phyloP scores from a whole-genome alignment of 2,329 filamentous ascomycete genomes.

The Tympanopsis confertula region DNA sequence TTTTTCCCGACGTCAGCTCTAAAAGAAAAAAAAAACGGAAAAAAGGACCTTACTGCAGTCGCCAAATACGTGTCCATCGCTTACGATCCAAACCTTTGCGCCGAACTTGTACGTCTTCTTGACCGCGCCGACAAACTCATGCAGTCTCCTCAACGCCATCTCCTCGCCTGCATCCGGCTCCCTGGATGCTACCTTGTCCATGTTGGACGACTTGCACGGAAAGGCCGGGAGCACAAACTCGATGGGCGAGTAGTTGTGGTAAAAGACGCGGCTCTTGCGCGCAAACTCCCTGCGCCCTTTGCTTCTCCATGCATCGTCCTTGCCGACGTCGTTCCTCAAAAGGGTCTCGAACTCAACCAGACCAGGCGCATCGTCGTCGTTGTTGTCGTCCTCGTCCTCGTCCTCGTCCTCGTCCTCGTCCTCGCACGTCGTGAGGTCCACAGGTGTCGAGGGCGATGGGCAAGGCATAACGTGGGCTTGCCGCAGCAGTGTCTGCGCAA shows the following conservation, averaged over 20 bases:
- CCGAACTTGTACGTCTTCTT: slow-evolving; percentile 17
- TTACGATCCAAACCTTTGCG: slow-evolving; percentile 21
- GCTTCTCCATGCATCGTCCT: slow-evolving; percentile 10
- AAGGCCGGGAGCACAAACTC: slow-evolving; percentile 23
- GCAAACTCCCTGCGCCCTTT: slow-evolving; percentile 10
- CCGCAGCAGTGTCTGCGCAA: too few relatives aligned
- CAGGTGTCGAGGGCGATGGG: too few relatives aligned
- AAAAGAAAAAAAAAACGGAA: not conserved
- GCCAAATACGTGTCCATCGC: slow-evolving; percentile 26
- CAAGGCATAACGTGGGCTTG: too few relatives aligned
- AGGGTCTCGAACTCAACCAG: too few relatives aligned
- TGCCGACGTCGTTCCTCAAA: slow-evolving; percentile 2
- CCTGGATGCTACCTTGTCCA: slow-evolving; percentile 17
- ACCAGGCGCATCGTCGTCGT: too few relatives aligned
- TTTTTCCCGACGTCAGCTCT: not conserved
- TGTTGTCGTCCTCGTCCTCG: too few relatives aligned
- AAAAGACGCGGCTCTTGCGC: slow-evolving; percentile 10
- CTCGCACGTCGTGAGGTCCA: too few relatives aligned
- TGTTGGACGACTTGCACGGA: slow-evolving; percentile 25
- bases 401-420: too few relatives aligned
- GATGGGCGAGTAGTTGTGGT: slow-evolving; percentile 7
- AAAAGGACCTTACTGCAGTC: slow-evolving; percentile 21
- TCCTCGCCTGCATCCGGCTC: slow-evolving; percentile 21
- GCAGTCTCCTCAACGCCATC: slow-evolving; percentile 16
- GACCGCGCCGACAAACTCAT: slow-evolving; percentile 15